A percentile compares a stretch with the other conserved stretches of the same genome.
Evolutionary conservation across 768 basidiomycete species (phyloP).

Genomic region (Lactifluus piperatus): DNA sequence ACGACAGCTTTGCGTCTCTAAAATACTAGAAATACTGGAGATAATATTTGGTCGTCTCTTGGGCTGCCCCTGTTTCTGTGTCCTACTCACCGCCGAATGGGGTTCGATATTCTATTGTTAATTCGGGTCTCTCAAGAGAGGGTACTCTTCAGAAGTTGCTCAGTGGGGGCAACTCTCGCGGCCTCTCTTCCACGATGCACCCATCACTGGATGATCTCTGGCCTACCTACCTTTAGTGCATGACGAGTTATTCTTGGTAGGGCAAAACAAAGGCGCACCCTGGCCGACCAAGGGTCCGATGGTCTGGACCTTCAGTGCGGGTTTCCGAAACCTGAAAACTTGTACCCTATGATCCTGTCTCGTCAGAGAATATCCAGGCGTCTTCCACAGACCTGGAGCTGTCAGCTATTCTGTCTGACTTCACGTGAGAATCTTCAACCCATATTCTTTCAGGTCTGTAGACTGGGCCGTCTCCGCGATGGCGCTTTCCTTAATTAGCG

Average conservation of each 20-base stretch:
- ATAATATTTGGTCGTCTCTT: neutral
- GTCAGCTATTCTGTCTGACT: neutral
- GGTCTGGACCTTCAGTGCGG: neutral
- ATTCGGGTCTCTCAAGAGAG: conserved; percentile 18
- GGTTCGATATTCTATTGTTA: conserved; percentile 4
- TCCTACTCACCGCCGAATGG: too few relatives aligned
- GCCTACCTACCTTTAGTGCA: conserved; percentile 20
- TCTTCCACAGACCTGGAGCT: neutral
- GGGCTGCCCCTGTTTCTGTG: too few relatives aligned
- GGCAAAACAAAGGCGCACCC: neutral
- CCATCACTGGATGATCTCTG: conserved; percentile 24
- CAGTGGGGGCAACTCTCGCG: conserved; percentile 23
- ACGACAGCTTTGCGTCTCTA: conserved; percentile 23
- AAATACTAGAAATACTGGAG: too few relatives aligned
- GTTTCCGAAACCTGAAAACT: neutral
- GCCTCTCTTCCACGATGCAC: conserved; percentile 17
- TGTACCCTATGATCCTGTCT: neutral
- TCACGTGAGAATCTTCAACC: conserved; percentile 1
- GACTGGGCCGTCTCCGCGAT: conserved; percentile 6
- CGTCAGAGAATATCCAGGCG: neutral
- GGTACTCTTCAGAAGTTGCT: conserved; percentile 22
- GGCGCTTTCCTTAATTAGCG: conserved; percentile 5
- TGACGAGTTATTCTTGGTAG: conserved; percentile 1
- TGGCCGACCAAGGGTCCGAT: neutral
- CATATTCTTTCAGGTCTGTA: neutral